phyloP scores from a whole-genome alignment of 176 grass and related monocot species.

The Musa troglodytarum region DNA sequence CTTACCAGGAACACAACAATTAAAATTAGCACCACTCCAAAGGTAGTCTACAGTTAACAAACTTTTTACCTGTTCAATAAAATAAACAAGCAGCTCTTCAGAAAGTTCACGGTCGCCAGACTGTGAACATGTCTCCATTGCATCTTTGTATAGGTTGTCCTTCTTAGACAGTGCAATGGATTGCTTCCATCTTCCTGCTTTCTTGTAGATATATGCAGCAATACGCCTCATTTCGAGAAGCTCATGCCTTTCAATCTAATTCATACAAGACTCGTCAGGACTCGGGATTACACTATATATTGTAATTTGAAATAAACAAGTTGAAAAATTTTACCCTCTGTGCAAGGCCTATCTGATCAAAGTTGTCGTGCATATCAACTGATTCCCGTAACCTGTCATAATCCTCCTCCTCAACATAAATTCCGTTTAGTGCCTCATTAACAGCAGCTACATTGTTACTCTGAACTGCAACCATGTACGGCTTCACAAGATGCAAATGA shows the following conservation, averaged over 20 bases:
- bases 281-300: no score
- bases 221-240: slow-evolving; percentile 98
- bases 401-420: slow-evolving; percentile 96
- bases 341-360: slow-evolving; percentile 98
- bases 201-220: slow-evolving; percentile 99
- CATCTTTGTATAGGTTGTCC: slow-evolving; percentile 96
- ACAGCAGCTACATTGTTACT: slow-evolving; percentile 96
- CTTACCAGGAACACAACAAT: background rate
- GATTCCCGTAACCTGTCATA: slow-evolving; percentile 90
- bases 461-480: slow-evolving; percentile 98
- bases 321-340: slow-evolving; percentile 52
- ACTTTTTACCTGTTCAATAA: slow-evolving; percentile 73
- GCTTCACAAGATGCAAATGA: slow-evolving; percentile 87
- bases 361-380: slow-evolving; percentile 94
- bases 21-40: no score
- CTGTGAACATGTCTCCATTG: slow-evolving; percentile 98
- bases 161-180: slow-evolving; percentile 93
- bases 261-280: background rate
- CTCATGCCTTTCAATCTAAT: slow-evolving; percentile 93
- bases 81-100: slow-evolving; percentile 95
- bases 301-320: background rate
- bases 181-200: slow-evolving; percentile 94
- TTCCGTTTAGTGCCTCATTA: slow-evolving; percentile 87
- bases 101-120: slow-evolving; percentile 83
- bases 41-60: no score